Conservation (phyloP, 1,284 basidiomycete genomes). For the Malassezia furfur region DNA sequence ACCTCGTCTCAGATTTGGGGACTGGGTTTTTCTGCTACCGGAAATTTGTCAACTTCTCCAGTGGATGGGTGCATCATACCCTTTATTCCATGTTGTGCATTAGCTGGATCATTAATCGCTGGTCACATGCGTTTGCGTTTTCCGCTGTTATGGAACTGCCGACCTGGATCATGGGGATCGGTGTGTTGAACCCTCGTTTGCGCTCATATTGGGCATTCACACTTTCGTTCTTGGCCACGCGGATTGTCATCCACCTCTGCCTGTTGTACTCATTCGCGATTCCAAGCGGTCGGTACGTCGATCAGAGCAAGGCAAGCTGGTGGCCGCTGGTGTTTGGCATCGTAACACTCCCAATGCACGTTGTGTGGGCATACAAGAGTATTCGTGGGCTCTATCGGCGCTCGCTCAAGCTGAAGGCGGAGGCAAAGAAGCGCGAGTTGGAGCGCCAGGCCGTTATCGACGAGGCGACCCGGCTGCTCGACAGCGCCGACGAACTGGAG, state of each 20-base stretch:
- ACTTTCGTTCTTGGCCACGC: constrained; percentile 38
- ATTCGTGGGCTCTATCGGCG: constrained; percentile 35
- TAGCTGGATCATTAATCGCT: constrained; percentile 35
- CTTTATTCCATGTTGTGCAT: constrained; percentile 36
- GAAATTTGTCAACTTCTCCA: constrained; percentile 40
- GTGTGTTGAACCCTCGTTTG: constrained; percentile 31
- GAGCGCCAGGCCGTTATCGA: constrained; percentile 12
- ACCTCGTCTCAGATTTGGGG: constrained; percentile 37
- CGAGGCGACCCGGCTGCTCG: constrained; percentile 11
- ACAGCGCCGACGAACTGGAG: constrained; percentile 14
- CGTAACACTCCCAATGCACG: constrained; percentile 44
- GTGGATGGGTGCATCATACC: constrained; percentile 45
- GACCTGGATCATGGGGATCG: constrained; percentile 44
- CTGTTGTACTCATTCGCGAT: constrained; percentile 27
- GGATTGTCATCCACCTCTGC: constrained; percentile 40
- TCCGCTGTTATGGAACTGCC: constrained; percentile 43
- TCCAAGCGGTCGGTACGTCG: constrained; percentile 26
- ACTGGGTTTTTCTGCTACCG: constrained; percentile 43
- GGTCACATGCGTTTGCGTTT: constrained; percentile 32
- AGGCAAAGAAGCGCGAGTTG: constrained; percentile 21
- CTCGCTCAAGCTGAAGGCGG: constrained; percentile 37
- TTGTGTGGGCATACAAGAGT: constrained; percentile 47
- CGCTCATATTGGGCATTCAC: constrained; percentile 47
- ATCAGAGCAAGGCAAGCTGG: constrained; percentile 27
- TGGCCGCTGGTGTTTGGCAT: constrained; percentile 27